Evolutionary conservation across 768 basidiomycete genomes (phyloP).

Genomic region (Xerocomus brunneocitrinus): DNA sequence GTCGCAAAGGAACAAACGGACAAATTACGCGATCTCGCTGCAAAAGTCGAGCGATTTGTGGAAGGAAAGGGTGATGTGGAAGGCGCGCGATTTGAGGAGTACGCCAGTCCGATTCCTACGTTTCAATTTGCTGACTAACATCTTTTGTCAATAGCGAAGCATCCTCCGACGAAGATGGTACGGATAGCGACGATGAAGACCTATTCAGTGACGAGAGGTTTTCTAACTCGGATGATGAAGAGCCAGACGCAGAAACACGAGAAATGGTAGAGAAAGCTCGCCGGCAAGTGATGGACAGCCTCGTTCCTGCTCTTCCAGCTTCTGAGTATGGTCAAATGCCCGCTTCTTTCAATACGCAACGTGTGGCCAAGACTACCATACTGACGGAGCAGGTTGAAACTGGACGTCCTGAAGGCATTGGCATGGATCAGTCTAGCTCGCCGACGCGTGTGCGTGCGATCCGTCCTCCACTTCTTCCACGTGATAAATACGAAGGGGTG

Average conservation of each 20-base stretch:
- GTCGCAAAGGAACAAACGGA: slow-evolving; percentile 62
- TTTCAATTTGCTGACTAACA: slow-evolving; percentile 1
- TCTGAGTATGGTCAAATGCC: slow-evolving; percentile 91
- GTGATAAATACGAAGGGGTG: slow-evolving; percentile 87
- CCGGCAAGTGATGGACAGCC: slow-evolving; percentile 66
- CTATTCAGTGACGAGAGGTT: slow-evolving; percentile 39
- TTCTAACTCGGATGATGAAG: slow-evolving; percentile 43
- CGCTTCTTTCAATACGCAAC: slow-evolving; percentile 69
- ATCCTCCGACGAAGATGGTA: slow-evolving; percentile 59
- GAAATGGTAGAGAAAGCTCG: slow-evolving; percentile 36
- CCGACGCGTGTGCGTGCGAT: slow-evolving; percentile 41
- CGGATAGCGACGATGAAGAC: slow-evolving; percentile 28
- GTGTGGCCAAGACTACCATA: slow-evolving; percentile 45
- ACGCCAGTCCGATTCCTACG: slow-evolving; percentile 17
- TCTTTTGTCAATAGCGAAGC: slow-evolving; percentile 45
- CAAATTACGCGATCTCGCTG: slow-evolving; percentile 70
- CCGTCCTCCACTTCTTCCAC: slow-evolving; percentile 74
- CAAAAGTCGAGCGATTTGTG: slow-evolving; percentile 86
- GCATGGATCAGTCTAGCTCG: not conserved
- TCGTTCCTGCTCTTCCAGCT: slow-evolving; percentile 75
- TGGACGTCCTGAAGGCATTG: slow-evolving; percentile 11
- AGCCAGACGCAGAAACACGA: slow-evolving; percentile 31
- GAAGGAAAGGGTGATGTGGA: slow-evolving; percentile 85
- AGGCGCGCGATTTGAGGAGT: slow-evolving; percentile 92
- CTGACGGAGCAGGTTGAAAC: slow-evolving; percentile 38